These are phyloP conservation scores for Tolypocladium pustulatum DNA, from an alignment of 2,329 filamentous ascomycete species.

Conservation along the genomic window DNA sequence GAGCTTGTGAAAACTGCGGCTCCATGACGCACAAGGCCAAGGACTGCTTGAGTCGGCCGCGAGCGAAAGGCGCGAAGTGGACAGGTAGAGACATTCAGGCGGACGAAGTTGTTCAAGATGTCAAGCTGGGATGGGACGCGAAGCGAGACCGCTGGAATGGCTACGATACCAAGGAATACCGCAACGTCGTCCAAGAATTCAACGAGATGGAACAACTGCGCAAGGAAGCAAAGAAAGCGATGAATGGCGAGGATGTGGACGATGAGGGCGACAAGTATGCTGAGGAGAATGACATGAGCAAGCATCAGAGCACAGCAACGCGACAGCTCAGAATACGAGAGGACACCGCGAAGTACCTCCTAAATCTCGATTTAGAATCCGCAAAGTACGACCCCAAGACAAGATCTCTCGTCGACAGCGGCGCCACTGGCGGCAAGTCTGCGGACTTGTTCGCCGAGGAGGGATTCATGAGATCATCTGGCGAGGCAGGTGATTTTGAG, in stretches of 20 bases:
- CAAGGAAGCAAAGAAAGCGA: constrained; percentile 36
- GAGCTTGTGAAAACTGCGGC: constrained; percentile 96
- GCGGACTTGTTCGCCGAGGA: constrained; percentile 83
- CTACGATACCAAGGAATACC: constrained; percentile 85
- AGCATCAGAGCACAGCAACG: constrained; percentile 83
- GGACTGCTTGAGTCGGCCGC: constrained; percentile 80
- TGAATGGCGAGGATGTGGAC: constrained; percentile 33
- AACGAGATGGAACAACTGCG: constrained; percentile 72
- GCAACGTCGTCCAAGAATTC: constrained; percentile 78
- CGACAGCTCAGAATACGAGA: constrained; percentile 85
- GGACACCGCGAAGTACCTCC: constrained; percentile 92
- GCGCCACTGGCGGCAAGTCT: constrained; percentile 68
- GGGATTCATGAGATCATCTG: constrained; percentile 78
- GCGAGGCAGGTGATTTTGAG: constrained; percentile 89
- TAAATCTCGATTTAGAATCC: constrained; percentile 91
- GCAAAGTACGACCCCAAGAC: constrained; percentile 98
- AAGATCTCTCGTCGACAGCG: constrained; percentile 76
- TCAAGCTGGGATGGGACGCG: constrained; percentile 88
- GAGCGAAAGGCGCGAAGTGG: constrained; percentile 84
- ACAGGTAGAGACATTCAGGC: constrained; percentile 89
- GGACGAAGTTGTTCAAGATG: constrained; percentile 77
- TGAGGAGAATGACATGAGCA: constrained; percentile 93
- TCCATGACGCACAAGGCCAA: constrained; percentile 94
- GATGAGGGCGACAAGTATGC: constrained; percentile 68
- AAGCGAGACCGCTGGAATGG: constrained; percentile 98